A percentile compares a stretch with the other conserved stretches of the same genome.
Conservation (phyloP, 495 filamentous ascomycete species). For the Neurospora africana region DNA sequence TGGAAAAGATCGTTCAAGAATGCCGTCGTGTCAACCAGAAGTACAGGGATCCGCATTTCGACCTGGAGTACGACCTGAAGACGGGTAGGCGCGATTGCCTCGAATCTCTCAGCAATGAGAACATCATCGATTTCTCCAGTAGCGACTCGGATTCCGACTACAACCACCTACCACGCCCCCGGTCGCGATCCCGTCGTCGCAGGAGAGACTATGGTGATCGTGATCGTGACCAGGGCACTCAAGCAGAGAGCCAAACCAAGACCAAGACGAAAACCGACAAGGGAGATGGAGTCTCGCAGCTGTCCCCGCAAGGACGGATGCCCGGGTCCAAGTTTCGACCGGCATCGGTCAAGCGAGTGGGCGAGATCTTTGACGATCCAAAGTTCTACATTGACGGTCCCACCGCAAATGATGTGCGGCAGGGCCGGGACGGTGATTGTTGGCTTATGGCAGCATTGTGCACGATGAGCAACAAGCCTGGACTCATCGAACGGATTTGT, state of each 20-base stretch:
- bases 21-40: constrained; percentile 80
- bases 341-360: constrained; percentile 53
- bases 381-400: constrained; percentile 78
- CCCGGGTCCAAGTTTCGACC: constrained; percentile 35
- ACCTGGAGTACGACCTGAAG: constrained; percentile 75
- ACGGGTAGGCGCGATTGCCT: constrained; percentile 47
- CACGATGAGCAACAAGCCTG: constrained; percentile 70
- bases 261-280: not conserved
- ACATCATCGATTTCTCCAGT: constrained; percentile 2
- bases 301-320: constrained; percentile 6
- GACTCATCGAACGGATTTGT: constrained; percentile 70
- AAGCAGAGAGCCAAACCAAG: not conserved
- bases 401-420: constrained; percentile 70
- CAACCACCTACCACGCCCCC: not conserved
- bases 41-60: constrained; percentile 82
- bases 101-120: constrained; percentile 43
- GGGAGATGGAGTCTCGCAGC: not conserved
- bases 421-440: constrained; percentile 76
- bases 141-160: constrained; percentile 5
- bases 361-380: constrained; percentile 81
- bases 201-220: not conserved
- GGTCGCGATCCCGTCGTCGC: not conserved
- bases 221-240: not conserved
- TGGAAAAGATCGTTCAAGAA: constrained; percentile 72
- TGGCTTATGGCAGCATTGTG: constrained; percentile 85